A percentile compares a stretch with the other conserved stretches of the same genome.
These are phyloP conservation scores for Kwoniella heveanensis DNA, from an alignment of 768 basidiomycete species.

Conservation along the genomic window DNA sequence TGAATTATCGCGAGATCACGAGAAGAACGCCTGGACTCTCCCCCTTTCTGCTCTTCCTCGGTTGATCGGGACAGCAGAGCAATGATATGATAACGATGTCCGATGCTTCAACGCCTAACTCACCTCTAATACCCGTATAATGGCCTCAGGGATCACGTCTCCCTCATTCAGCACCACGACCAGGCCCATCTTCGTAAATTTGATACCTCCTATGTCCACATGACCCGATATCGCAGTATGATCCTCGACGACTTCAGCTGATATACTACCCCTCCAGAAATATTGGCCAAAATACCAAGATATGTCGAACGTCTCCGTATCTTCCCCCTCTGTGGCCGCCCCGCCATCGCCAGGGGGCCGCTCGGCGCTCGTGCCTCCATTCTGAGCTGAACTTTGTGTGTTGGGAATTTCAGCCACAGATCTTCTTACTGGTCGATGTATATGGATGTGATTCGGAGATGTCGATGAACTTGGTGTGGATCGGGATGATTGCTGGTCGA, in stretches of 20 bases:
- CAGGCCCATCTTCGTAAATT: not conserved
- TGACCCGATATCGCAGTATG: not conserved
- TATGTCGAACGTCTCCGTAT: not conserved
- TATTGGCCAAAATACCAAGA: constrained; percentile 6
- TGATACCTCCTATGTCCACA: not conserved
- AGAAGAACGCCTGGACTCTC: no score
- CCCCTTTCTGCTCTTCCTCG: no score
- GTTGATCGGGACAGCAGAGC: no score
- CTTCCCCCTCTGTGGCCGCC: not conserved
- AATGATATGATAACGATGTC: no score
- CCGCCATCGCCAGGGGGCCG: no score
- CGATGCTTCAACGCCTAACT: not conserved
- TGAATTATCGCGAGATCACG: no score
- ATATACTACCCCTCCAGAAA: constrained; percentile 6
- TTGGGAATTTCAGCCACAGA: no score
- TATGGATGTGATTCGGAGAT: no score
- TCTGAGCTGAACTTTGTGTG: not conserved
- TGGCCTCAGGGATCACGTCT: constrained; percentile 6
- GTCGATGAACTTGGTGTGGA: not conserved
- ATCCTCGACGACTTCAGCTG: constrained; percentile 1
- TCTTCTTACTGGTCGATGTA: no score
- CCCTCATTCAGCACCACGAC: constrained; percentile 4
- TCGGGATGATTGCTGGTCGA: not conserved
- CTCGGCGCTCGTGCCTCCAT: not conserved
- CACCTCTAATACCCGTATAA: constrained; percentile 19